phyloP scores from a whole-genome alignment of 2,329 filamentous ascomycete genomes.

The Ascocoryne sarcoides region DNA sequence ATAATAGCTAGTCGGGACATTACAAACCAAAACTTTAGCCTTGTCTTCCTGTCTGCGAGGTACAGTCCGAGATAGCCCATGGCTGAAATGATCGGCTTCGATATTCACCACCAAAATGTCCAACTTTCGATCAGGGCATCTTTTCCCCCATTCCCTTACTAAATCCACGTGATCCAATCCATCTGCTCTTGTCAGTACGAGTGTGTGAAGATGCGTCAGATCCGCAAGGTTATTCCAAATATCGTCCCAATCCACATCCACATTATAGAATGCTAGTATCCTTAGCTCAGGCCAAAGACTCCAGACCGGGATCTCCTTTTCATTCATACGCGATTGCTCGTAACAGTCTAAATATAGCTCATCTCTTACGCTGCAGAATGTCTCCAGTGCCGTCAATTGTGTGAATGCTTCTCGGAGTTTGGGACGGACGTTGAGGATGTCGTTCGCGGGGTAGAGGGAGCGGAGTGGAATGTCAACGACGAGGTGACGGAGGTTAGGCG shows the following conservation, averaged over 20 bases:
- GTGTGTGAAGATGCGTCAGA: conserved; percentile 31
- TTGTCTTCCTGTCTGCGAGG: conserved; percentile 22
- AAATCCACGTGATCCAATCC: conserved; percentile 16
- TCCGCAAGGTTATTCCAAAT: conserved; percentile 34
- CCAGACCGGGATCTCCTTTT: conserved; percentile 34
- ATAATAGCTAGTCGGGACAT: conserved; percentile 1
- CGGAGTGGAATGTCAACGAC: conserved; percentile 41
- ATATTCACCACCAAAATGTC: conserved; percentile 10
- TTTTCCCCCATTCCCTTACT: conserved; percentile 24
- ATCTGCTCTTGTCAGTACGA: conserved; percentile 35
- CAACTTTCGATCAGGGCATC: conserved; percentile 18
- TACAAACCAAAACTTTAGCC: conserved; percentile 28
- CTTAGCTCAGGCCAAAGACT: conserved; percentile 34
- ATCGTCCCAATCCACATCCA: conserved; percentile 28
- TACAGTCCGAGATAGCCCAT: conserved; percentile 17
- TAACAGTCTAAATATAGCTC: conserved; percentile 37
- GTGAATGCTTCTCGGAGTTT: conserved; percentile 38
- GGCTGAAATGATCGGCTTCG: conserved; percentile 1
- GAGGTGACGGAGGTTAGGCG: conserved; percentile 34
- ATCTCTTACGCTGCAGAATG: conserved; percentile 40
- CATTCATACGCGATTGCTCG: conserved; percentile 13
- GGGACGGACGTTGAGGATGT: conserved; percentile 30
- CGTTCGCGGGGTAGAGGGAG: conserved; percentile 34
- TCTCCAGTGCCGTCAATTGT: conserved; percentile 35
- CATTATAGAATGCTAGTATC: conserved; percentile 36